These are phyloP conservation scores for Sporothrix luriei DNA, from an alignment of 2,329 filamentous ascomycete genomes.

Conservation along the genomic window DNA sequence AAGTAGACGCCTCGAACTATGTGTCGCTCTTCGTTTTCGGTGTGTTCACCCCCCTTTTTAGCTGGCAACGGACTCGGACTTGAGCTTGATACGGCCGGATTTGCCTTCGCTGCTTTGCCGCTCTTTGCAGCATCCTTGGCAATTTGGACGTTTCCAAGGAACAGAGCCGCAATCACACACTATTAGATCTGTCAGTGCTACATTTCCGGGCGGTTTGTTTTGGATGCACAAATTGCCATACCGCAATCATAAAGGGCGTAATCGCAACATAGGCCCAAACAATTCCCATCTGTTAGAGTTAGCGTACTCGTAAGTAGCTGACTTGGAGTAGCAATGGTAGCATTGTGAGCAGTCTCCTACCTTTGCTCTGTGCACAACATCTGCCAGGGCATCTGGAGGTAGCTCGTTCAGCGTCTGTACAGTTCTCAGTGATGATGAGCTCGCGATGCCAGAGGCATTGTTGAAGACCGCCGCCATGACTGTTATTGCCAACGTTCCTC, in stretches of 20 bases:
- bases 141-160: slow-evolving; percentile 45
- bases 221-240: slow-evolving; percentile 36
- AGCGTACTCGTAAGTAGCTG: not conserved
- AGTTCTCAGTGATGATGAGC: slow-evolving; percentile 40
- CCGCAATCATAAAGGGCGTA: slow-evolving; percentile 57
- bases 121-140: slow-evolving; percentile 31
- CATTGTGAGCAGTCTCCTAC: slow-evolving; percentile 23
- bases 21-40: not conserved
- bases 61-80: not conserved
- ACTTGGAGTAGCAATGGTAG: no score
- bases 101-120: not conserved
- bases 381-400: slow-evolving; percentile 42
- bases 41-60: not conserved
- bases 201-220: no score
- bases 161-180: slow-evolving; percentile 40
- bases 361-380: slow-evolving; percentile 50
- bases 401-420: slow-evolving; percentile 45
- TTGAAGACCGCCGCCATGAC: slow-evolving; percentile 72
- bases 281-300: slow-evolving; percentile 49
- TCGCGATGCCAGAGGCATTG: slow-evolving; percentile 48
- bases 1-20: not conserved
- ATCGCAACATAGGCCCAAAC: slow-evolving; percentile 67
- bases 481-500: slow-evolving; percentile 65
- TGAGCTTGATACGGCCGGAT: not conserved
- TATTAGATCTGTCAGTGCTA: slow-evolving; percentile 18